A percentile compares a stretch with the other conserved stretches of the same genome.
Evolutionary conservation across 768 basidiomycete genomes (phyloP).

Genomic region (Mycena floridula): DNA sequence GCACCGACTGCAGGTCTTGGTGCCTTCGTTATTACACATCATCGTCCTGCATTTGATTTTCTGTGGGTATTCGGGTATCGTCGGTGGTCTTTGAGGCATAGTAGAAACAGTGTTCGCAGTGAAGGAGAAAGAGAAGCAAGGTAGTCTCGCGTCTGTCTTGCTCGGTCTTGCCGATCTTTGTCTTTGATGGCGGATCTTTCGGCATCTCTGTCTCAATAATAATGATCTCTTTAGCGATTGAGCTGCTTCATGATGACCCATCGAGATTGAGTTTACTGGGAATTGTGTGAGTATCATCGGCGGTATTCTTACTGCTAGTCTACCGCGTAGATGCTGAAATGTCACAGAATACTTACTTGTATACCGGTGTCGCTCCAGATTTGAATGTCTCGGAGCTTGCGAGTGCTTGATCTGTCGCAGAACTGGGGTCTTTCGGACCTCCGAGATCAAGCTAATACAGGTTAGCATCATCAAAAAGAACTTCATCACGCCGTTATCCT

Average conservation of each 20-base stretch:
- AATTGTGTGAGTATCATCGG: conserved; percentile 20
- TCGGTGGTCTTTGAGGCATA: too few species aligned
- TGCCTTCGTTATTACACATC: neutral
- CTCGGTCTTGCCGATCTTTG: too few species aligned
- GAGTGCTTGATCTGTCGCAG: conserved; percentile 13
- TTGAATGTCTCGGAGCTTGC: conserved; percentile 9
- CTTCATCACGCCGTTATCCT: conserved; percentile 22
- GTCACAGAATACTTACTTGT: conserved; percentile 32
- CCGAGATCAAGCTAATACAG: conserved; percentile 19
- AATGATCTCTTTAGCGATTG: too few species aligned
- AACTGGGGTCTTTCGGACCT: conserved; percentile 20
- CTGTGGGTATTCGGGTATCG: neutral
- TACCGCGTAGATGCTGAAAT: too few species aligned
- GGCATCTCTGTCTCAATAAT: too few species aligned
- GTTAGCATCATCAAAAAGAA: conserved; percentile 17
- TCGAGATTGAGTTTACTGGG: conserved; percentile 9
- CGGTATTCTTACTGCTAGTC: conserved; percentile 3
- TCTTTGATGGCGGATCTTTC: too few species aligned
- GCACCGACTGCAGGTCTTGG: neutral
- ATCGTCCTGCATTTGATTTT: neutral
- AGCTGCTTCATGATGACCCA: too few species aligned
- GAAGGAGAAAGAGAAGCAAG: too few species aligned
- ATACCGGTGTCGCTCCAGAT: conserved; percentile 16
- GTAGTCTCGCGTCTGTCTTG: too few species aligned
- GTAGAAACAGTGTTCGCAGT: too few species aligned